Base-by-base conservation (phyloP, 495 filamentous ascomycete genomes). In the Hyaloscypha bicolor region DNA sequence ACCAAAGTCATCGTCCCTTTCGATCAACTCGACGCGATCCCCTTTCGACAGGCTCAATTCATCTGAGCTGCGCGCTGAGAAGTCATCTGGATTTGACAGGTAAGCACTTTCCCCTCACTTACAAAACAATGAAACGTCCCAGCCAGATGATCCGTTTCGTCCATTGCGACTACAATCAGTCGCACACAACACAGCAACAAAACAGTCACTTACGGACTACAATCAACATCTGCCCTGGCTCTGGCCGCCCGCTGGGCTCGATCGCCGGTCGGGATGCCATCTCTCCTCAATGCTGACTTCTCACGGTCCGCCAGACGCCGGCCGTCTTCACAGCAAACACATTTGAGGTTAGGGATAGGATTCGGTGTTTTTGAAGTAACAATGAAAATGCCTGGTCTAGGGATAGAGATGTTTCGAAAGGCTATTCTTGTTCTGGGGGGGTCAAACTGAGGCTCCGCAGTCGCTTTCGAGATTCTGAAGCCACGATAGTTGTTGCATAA, bases 1-100 rank as follows among this genome's bases (percentile, higher is more conserved):
- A 60, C 91, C 91, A 77, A 97, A 99, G 71, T 97, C 96, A 76
- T 98, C 94, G 77, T 98, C 94, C 60, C 96, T 87, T 76, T 98
- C 95, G 51, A 97, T 87, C 64, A 99, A 80, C 79, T 96, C 89
- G 61, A 99, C 92, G 35, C 91, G 89, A 72, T 97, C 94, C 66
- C 93, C 93, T 69, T 93, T 95, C 39, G 84, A 80, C 71, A 99
- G 81, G 70, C 84, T 95, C 72, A 99, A 85, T 80, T 99, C 96
- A 78, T 99, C 96, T 55, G 90, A 88, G 76, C 93, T 94, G 64
- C 94, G 88, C 62, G 94, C 91, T 71, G 86, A 80, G 78, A 98
- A 98, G 77, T 97, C 93, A 81, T 99, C 84, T 87, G 63, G n/a
- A 42, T 48, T 56, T 35, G 37, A 73, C 70, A 58, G 22, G 51